Evolutionary conservation across 1,284 basidiomycete genomes (phyloP).

Genomic region (Neolentinus lepideus): DNA sequence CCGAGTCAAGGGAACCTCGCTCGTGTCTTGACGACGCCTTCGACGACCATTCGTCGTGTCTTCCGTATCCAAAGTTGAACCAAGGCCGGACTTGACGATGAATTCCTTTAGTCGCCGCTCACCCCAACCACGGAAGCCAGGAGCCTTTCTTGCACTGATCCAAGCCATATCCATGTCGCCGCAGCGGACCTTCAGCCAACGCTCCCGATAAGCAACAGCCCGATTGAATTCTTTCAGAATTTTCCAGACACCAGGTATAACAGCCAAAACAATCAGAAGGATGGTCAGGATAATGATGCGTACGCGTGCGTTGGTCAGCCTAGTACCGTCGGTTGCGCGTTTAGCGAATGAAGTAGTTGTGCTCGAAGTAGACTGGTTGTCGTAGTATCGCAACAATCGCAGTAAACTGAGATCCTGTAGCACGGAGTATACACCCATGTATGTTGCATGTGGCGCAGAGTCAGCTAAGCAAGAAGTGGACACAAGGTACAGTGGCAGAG

Average conservation of each 20-base stretch:
- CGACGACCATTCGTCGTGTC: constrained; percentile 18
- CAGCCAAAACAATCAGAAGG: constrained; percentile 48
- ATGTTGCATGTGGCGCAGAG: constrained; percentile 35
- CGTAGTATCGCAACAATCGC: constrained; percentile 58
- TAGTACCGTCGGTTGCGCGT: constrained; percentile 14
- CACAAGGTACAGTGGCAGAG: constrained; percentile 66
- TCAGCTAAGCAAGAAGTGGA: constrained; percentile 59
- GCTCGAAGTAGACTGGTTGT: constrained; percentile 28
- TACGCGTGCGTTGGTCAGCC: constrained; percentile 59
- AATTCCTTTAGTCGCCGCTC: constrained; percentile 65
- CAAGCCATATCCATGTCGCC: constrained; percentile 69
- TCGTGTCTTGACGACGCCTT: constrained; percentile 19
- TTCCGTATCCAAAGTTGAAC: constrained; percentile 32
- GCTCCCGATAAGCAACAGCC: constrained; percentile 44
- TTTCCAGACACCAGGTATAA: constrained; percentile 59
- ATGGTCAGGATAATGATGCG: constrained; percentile 73
- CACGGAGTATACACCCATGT: constrained; percentile 56
- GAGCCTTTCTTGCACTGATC: constrained; percentile 52
- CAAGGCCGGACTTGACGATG: constrained; percentile 55
- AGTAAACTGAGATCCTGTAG: constrained; percentile 71
- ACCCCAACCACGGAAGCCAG: constrained; percentile 63
- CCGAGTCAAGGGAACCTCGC: constrained; percentile 30
- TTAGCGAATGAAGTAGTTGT: neutral
- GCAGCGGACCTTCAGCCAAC: constrained; percentile 59
- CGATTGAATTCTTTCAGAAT: constrained; percentile 58